Conservation (phyloP, 106 monocot genomes). For the Cymbidium sinense region DNA sequence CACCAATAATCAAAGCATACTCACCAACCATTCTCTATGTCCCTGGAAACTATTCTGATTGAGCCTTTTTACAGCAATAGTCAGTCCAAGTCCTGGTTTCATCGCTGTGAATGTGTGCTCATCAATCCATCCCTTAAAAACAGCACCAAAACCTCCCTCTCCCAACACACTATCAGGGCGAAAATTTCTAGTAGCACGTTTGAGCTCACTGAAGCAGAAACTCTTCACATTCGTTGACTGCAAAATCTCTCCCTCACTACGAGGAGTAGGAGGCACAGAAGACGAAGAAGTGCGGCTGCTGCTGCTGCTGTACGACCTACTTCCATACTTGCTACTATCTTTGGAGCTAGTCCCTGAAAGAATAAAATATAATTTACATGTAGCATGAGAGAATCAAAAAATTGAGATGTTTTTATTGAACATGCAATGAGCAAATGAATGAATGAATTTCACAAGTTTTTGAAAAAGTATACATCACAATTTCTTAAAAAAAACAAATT, state of each 20-base stretch:
- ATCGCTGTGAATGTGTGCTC: conserved; percentile 40
- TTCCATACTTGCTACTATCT: conserved; percentile 24
- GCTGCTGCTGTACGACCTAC: conserved; percentile 16
- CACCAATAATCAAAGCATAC: background rate
- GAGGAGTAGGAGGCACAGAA: conserved; percentile 37
- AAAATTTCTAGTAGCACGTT: conserved; percentile 63
- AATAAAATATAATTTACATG: background rate
- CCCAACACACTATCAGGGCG: conserved; percentile 73
- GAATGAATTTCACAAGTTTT: background rate
- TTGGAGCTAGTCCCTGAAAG: conserved; percentile 29
- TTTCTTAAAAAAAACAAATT: background rate
- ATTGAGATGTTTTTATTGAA: background rate
- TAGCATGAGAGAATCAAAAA: background rate
- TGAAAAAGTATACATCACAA: background rate
- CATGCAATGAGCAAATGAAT: background rate
- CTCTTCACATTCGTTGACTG: conserved; percentile 46
- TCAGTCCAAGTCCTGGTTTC: conserved; percentile 55
- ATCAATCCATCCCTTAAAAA: conserved; percentile 82
- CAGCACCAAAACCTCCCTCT: conserved; percentile 72
- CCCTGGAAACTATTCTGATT: conserved; percentile 68
- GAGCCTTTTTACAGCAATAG: conserved; percentile 66
- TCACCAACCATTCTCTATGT: conserved; percentile 80
- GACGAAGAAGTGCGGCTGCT: conserved; percentile 43
- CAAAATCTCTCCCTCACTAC: conserved; percentile 58
- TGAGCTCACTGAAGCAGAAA: conserved; percentile 54